Evolutionary conservation across 192 early-diverging fungal species (phyloP).

Genomic region (Geranomyces michiganensis): DNA sequence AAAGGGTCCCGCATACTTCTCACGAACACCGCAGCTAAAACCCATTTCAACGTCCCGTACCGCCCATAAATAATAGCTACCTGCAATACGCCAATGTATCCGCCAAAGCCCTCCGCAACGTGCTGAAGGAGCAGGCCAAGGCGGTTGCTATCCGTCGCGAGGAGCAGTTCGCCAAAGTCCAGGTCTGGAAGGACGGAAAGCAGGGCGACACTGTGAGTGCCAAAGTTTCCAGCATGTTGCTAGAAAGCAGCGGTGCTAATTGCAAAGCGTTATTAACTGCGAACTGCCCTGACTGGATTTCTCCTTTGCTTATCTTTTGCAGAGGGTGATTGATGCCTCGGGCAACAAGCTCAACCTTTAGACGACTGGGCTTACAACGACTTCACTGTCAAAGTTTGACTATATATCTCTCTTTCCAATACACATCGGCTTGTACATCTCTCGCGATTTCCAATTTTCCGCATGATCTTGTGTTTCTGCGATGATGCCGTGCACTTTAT

Average conservation of each 20-base stretch:
- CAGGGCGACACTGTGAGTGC: slow-evolving; percentile 74
- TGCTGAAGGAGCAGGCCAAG: slow-evolving; percentile 78
- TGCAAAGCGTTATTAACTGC: neutral
- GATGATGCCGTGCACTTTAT: no score
- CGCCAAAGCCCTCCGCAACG: slow-evolving; percentile 78
- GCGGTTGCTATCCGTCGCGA: slow-evolving; percentile 71
- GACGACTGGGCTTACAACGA: neutral
- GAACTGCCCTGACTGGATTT: neutral
- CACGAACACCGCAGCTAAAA: neutral
- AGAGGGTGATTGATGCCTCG: slow-evolving; percentile 27
- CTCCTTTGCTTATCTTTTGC: neutral
- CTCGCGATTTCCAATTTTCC: no score
- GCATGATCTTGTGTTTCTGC: no score
- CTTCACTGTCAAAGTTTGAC: neutral
- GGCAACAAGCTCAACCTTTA: slow-evolving; percentile 28
- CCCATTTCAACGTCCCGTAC: neutral
- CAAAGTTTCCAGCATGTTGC: no score
- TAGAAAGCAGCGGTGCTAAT: neutral
- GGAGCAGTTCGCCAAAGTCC: slow-evolving; percentile 71
- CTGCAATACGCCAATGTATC: slow-evolving; percentile 82
- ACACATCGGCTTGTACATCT: no score
- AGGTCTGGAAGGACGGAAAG: slow-evolving; percentile 83
- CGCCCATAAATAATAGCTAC: slow-evolving; percentile 66
- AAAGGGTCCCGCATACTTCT: neutral
- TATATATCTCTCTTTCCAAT: neutral